These are phyloP conservation scores for Trichodelitschia bisporula DNA, from an alignment of 495 filamentous ascomycete genomes.

Conservation along the genomic window DNA sequence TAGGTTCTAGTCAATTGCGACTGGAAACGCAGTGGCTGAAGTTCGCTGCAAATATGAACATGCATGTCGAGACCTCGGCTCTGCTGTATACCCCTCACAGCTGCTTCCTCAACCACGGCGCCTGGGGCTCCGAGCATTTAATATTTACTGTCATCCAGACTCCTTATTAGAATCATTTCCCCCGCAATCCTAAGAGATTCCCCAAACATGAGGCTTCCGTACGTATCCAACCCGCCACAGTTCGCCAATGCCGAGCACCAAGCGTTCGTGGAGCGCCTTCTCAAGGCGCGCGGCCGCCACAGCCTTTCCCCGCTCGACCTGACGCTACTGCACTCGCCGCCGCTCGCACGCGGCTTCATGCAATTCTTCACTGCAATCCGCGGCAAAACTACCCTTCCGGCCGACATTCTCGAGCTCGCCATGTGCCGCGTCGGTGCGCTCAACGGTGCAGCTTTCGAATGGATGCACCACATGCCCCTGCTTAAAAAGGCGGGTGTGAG, in stretches of 20 bases:
- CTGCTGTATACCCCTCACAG: too few relatives aligned
- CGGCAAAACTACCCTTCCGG: constrained; percentile 8
- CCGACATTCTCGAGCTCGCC: constrained; percentile 11
- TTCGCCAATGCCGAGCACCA: not conserved
- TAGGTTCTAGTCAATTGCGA: not conserved
- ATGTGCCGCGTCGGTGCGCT: constrained; percentile 16
- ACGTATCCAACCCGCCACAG: not conserved
- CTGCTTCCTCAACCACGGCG: too few relatives aligned
- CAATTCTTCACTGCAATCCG: constrained; percentile 15
- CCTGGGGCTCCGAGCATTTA: too few relatives aligned
- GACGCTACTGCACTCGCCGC: not conserved
- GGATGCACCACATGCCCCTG: constrained; percentile 13
- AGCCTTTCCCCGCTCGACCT: not conserved
- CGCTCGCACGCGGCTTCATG: constrained; percentile 4
- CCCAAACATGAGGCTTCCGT: not conserved
- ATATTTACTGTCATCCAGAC: too few relatives aligned
- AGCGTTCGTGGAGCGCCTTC: not conserved
- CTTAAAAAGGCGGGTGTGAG: constrained; percentile 15
- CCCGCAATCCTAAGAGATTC: too few relatives aligned
- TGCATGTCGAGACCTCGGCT: too few relatives aligned
- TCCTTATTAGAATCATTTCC: too few relatives aligned
- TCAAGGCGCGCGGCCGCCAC: not conserved
- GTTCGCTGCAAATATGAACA: too few relatives aligned
- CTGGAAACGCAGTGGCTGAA: not conserved
- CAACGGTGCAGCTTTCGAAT: constrained; percentile 15